Evolutionary conservation across 169 alveolate genomes (phyloP).

Genomic region (Hepatocystis sp.): DNA sequence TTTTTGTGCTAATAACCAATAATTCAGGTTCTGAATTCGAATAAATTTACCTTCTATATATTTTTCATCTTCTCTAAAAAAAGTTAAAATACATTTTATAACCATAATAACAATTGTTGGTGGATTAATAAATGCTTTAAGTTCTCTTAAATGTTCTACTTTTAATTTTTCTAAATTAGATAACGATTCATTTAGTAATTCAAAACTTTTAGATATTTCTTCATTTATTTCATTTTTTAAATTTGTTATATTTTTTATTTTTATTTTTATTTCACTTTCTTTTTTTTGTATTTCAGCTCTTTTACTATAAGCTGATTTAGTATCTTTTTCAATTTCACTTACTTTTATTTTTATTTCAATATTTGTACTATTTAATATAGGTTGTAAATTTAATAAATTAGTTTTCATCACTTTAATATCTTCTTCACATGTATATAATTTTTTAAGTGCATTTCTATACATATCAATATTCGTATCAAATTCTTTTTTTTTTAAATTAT

Average conservation of each 20-base stretch:
- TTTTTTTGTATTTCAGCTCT: slow-evolving; percentile 61
- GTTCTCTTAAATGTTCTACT: slow-evolving; percentile 74
- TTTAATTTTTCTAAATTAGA: slow-evolving; percentile 56
- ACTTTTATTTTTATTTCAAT: slow-evolving; percentile 72
- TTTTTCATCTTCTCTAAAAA: slow-evolving; percentile 70
- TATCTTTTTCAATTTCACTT: slow-evolving; percentile 60
- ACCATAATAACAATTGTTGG: slow-evolving; percentile 70
- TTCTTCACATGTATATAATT: slow-evolving; percentile 54
- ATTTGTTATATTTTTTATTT: slow-evolving; percentile 42
- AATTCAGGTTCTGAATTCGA: slow-evolving; percentile 39
- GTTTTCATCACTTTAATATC: slow-evolving; percentile 66
- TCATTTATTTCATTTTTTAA: slow-evolving; percentile 66
- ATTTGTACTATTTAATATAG: slow-evolving; percentile 55
- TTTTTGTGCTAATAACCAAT: slow-evolving; percentile 74
- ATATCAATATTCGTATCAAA: slow-evolving; percentile 38
- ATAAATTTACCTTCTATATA: slow-evolving; percentile 49
- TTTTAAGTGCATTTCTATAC: slow-evolving; percentile 55
- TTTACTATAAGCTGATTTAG: slow-evolving; percentile 54
- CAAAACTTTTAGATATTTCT: slow-evolving; percentile 72
- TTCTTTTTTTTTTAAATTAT: slow-evolving; percentile 32
- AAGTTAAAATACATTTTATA: slow-evolving; percentile 64
- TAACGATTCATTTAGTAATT: slow-evolving; percentile 48
- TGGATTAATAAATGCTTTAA: slow-evolving; percentile 71
- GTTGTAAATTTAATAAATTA: slow-evolving; percentile 56
- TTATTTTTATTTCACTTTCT: slow-evolving; percentile 64